A percentile compares a stretch with the other conserved stretches of the same genome.
Evolutionary conservation across 768 basidiomycete genomes (phyloP).

Genomic region (Mycena olivaceomarginata): DNA sequence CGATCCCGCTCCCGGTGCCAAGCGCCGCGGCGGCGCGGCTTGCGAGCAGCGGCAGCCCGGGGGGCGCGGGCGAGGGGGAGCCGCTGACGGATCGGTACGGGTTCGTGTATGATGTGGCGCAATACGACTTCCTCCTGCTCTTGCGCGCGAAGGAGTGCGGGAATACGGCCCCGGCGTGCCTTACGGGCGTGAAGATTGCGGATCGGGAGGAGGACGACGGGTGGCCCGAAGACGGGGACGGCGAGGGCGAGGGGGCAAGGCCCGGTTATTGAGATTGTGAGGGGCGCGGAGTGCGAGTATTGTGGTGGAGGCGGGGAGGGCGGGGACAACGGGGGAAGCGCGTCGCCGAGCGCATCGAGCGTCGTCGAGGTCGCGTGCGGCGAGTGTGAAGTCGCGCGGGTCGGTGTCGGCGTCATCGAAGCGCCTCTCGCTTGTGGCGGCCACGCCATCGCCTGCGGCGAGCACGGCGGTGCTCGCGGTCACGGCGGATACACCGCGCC

Average conservation of each 20-base stretch:
- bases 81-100: constrained; percentile 92
- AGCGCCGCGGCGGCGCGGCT: constrained; percentile 68
- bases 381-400: constrained; percentile 62
- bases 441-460: not conserved
- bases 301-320: constrained; percentile 54
- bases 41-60: constrained; percentile 50
- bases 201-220: constrained; percentile 88
- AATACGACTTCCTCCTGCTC: constrained; percentile 88
- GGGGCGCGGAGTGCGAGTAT: constrained; percentile 60
- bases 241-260: constrained; percentile 48
- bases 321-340: constrained; percentile 44
- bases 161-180: constrained; percentile 87
- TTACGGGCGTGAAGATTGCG: constrained; percentile 92
- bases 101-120: constrained; percentile 91
- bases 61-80: constrained; percentile 64
- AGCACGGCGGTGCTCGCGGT: constrained; percentile 69
- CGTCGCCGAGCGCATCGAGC: constrained; percentile 37
- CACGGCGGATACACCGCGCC: constrained; percentile 78
- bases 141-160: constrained; percentile 83
- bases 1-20: constrained; percentile 73
- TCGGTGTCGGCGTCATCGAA: constrained; percentile 69
- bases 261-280: constrained; percentile 67
- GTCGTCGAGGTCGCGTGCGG: constrained; percentile 8
- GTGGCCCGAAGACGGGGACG: constrained; percentile 80
- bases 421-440: constrained; percentile 58